A percentile compares a stretch with the other conserved stretches of the same genome.
phyloP scores from a whole-genome alignment of 495 filamentous ascomycete genomes.

The Trichocladium uniseriatum region DNA sequence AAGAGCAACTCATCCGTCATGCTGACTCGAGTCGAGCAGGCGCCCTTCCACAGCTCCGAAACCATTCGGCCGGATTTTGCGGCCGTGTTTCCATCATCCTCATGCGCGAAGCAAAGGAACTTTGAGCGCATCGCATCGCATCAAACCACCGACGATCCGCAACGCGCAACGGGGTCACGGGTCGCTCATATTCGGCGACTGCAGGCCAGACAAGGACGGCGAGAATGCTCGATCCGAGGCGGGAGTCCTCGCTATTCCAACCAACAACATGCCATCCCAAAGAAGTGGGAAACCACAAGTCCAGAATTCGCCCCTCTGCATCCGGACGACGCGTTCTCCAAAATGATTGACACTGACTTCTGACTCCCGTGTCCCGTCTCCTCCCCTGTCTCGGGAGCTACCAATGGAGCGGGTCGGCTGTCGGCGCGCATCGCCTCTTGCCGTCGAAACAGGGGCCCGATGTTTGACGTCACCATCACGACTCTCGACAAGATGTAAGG shows the following conservation, averaged over 20 bases:
- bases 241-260: not conserved
- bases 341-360: not conserved
- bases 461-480: conserved; percentile 3
- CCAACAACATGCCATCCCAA: not conserved
- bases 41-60: not conserved
- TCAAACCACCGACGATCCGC: not conserved
- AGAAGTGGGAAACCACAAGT: not conserved
- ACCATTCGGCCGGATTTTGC: not conserved
- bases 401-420: conserved; percentile 7
- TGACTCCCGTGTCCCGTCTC: too few relatives aligned
- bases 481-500: too few relatives aligned
- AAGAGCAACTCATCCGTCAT: not conserved
- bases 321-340: not conserved
- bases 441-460: not conserved
- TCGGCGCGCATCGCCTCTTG: not conserved
- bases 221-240: not conserved
- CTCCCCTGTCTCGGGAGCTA: not conserved
- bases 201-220: not conserved
- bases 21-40: conserved; percentile 5
- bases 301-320: not conserved
- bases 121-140: not conserved
- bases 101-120: not conserved
- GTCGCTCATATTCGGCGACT: too few relatives aligned
- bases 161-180: not conserved
- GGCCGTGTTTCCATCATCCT: not conserved